A percentile compares a stretch with the other conserved stretches of the same genome.
Evolutionary conservation across 2,329 filamentous ascomycete species (phyloP).

Genomic region (Bipolaris victoriae): DNA sequence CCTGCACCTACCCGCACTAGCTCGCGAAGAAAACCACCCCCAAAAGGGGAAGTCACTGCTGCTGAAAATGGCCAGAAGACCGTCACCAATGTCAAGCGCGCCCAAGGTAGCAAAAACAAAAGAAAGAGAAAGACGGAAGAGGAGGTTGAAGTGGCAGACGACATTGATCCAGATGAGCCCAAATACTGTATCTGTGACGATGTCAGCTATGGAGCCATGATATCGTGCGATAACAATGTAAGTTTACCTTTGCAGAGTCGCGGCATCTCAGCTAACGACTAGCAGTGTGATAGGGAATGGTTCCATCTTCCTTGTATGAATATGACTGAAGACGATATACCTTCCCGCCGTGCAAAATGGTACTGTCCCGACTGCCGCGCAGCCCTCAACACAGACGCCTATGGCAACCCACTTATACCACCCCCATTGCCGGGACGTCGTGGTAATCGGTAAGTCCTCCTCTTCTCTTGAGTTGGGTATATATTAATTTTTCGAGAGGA

Average conservation of each 20-base stretch:
- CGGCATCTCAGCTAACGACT: constrained; percentile 22
- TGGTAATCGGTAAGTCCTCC: constrained; percentile 42
- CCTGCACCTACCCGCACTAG: constrained; percentile 49
- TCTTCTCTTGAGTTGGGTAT: constrained; percentile 22
- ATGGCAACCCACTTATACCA: constrained; percentile 43
- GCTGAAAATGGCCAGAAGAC: constrained; percentile 66
- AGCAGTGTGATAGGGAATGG: constrained; percentile 79
- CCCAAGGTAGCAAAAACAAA: constrained; percentile 50
- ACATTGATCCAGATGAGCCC: constrained; percentile 76
- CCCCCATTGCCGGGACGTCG: constrained; percentile 42
- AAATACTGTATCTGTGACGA: constrained; percentile 80
- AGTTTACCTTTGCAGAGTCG: constrained; percentile 4
- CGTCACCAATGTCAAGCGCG: constrained; percentile 74
- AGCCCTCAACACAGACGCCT: constrained; percentile 37
- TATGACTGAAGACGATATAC: constrained; percentile 64
- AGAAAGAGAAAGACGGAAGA: constrained; percentile 57
- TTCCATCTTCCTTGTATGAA: constrained; percentile 82
- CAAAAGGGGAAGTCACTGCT: constrained; percentile 72
- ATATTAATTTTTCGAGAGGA: constrained; percentile 44
- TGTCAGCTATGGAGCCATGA: constrained; percentile 83
- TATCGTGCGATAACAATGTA: constrained; percentile 79
- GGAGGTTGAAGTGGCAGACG: constrained; percentile 39
- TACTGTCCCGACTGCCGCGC: constrained; percentile 75
- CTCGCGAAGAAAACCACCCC: constrained; percentile 70
- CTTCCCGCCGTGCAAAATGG: constrained; percentile 78